phyloP scores from a whole-genome alignment of 176 grass and related monocot genomes.

The Oryza longistaminata region DNA sequence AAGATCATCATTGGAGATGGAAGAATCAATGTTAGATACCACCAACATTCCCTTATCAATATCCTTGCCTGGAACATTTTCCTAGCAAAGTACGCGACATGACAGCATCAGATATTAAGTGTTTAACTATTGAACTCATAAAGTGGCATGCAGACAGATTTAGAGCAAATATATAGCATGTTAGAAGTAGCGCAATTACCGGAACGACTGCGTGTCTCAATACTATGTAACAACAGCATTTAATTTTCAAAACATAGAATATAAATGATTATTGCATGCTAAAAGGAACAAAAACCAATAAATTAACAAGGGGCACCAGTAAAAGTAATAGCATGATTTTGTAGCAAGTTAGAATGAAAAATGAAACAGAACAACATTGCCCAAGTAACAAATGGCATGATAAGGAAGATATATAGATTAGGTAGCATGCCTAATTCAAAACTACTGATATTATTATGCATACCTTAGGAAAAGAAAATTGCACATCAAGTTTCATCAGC shows the following conservation, averaged over 20 bases:
- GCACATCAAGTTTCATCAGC: conserved; percentile 57
- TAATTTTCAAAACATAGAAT: background rate
- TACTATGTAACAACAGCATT: no score
- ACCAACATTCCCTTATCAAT: conserved; percentile 42
- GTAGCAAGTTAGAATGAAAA: background rate
- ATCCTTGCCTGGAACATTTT: conserved; percentile 41
- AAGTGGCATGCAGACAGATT: background rate
- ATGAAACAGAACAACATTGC: background rate
- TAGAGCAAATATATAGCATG: background rate
- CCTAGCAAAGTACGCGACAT: conserved; percentile 39
- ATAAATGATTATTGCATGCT: background rate
- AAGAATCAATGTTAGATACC: conserved; percentile 55
- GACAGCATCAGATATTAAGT: conserved; percentile 6
- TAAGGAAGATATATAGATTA: background rate
- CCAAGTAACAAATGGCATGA: background rate
- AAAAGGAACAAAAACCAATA: background rate
- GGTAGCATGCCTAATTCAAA: conserved; percentile 13
- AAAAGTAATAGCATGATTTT: background rate
- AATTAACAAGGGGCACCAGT: background rate
- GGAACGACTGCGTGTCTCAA: no score
- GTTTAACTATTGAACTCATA: background rate
- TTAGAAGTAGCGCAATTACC: background rate
- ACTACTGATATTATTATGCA: conserved; percentile 6
- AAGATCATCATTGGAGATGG: conserved; percentile 60
- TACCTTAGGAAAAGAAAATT: conserved; percentile 69